Conservation (phyloP, 352 stramenopile genomes). For the Globisporangium acanthophoron region DNA sequence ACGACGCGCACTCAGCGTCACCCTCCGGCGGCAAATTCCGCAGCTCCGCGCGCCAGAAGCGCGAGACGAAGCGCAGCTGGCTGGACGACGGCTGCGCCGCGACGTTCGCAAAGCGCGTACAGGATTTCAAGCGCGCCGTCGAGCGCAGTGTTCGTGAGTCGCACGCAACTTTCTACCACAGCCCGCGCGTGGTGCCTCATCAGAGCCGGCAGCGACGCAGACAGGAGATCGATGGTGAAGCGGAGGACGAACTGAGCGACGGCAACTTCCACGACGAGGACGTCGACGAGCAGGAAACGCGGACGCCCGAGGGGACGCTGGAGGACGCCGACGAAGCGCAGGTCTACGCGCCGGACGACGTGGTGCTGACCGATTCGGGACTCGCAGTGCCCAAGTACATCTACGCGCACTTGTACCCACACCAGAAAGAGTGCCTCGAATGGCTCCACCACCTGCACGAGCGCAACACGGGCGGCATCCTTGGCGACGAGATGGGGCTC, state of each 20-base stretch:
- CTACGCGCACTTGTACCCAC: constrained; percentile 85
- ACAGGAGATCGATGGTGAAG: constrained; percentile 6
- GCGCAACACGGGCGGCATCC: constrained; percentile 95
- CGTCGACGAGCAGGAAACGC: background rate
- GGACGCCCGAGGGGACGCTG: constrained; percentile 3
- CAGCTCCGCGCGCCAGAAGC: constrained; percentile 12
- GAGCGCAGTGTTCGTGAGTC: constrained; percentile 19
- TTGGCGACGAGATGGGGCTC: constrained; percentile 95
- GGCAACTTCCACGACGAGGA: constrained; percentile 31
- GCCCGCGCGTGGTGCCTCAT: constrained; percentile 9
- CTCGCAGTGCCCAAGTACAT: constrained; percentile 67
- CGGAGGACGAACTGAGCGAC: constrained; percentile 21
- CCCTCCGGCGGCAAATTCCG: constrained; percentile 5
- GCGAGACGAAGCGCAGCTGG: constrained; percentile 19
- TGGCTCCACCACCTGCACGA: constrained; percentile 97
- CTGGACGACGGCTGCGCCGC: constrained; percentile 31
- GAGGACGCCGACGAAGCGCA: constrained; percentile 2
- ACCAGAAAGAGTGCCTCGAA: constrained; percentile 93
- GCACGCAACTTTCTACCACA: constrained; percentile 43
- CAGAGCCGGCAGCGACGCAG: background rate
- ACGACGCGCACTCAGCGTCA: background rate
- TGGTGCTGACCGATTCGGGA: constrained; percentile 54
- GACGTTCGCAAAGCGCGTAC: constrained; percentile 17
- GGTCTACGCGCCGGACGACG: constrained; percentile 44
- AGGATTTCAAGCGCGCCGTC: constrained; percentile 25